Conservation (phyloP, 2,329 filamentous ascomycete genomes). For the Aspergillus clavatus region DNA sequence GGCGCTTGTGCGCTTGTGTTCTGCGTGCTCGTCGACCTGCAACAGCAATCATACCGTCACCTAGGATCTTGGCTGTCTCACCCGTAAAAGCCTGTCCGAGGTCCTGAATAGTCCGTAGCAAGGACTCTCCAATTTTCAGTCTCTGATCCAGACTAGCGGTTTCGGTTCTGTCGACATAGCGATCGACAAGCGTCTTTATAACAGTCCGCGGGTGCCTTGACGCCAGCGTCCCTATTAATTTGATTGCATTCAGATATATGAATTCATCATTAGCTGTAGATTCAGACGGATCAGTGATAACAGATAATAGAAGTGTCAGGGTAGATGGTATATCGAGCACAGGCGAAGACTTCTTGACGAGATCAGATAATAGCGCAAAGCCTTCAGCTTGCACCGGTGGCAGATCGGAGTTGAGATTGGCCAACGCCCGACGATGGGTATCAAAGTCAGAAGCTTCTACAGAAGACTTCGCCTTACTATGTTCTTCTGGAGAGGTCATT, state of each 20-base stretch:
- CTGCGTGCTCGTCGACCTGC: slow-evolving; percentile 38
- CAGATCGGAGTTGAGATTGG: slow-evolving; percentile 36
- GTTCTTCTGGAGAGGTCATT: slow-evolving; percentile 24
- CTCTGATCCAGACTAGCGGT: slow-evolving; percentile 36
- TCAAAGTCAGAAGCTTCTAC: slow-evolving; percentile 35
- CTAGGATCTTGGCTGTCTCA: slow-evolving; percentile 34
- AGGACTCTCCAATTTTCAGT: slow-evolving; percentile 39
- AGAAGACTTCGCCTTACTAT: slow-evolving; percentile 16
- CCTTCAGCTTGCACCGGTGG: slow-evolving; percentile 43
- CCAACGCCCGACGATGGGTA: slow-evolving; percentile 39
- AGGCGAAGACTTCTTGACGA: slow-evolving; percentile 39
- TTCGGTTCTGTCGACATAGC: slow-evolving; percentile 38
- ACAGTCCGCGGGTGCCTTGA: slow-evolving; percentile 41
- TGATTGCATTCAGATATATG: slow-evolving; percentile 42
- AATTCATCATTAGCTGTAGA: slow-evolving; percentile 37
- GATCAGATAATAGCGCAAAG: slow-evolving; percentile 36
- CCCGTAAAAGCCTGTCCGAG: slow-evolving; percentile 36
- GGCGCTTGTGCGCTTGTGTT: slow-evolving; percentile 30
- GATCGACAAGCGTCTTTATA: slow-evolving; percentile 37
- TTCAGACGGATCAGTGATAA: slow-evolving; percentile 33
- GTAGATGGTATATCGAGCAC: slow-evolving; percentile 43
- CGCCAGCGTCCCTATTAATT: slow-evolving; percentile 37
- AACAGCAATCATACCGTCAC: slow-evolving; percentile 37
- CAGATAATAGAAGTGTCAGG: slow-evolving; percentile 36
- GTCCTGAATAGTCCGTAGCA: slow-evolving; percentile 40